Evolutionary conservation across 78 protist species (phyloP).

Genomic region (Dictyostelium brefeldianum): DNA sequence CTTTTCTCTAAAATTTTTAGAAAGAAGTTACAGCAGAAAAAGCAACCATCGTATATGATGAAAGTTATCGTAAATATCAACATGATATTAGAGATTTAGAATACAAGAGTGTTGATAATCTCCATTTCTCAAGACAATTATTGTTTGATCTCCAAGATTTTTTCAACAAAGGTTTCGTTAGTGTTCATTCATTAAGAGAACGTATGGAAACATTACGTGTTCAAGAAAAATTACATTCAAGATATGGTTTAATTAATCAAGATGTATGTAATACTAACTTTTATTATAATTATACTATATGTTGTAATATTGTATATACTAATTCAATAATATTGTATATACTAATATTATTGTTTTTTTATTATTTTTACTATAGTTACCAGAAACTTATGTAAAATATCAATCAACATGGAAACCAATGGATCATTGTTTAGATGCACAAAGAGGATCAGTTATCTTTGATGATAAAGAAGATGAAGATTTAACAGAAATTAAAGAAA

Average conservation of each 20-base stretch:
- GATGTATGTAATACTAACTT: not conserved
- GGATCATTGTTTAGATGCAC: not conserved
- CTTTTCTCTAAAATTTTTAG: not conserved
- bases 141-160: not conserved
- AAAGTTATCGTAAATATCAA: not conserved
- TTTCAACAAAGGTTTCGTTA: not conserved
- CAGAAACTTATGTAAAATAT: not conserved
- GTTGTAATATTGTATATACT: not conserved
- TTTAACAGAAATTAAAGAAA: not conserved
- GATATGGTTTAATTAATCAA: not conserved
- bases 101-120: slow-evolving; percentile 7
- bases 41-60: slow-evolving; percentile 12
- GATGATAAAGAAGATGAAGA: not conserved
- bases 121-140: slow-evolving; percentile 4
- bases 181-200: not conserved
- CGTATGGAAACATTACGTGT: not conserved
- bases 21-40: not conserved
- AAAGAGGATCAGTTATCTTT: not conserved
- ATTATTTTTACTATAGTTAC: not conserved
- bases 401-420: not conserved
- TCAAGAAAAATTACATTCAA: slow-evolving; percentile 3
- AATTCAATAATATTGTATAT: not conserved
- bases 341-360: not conserved
- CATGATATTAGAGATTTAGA: slow-evolving; percentile 4
- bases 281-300: not conserved